Conservation (phyloP, 441 rosid species). For the Iberis amara region DNA sequence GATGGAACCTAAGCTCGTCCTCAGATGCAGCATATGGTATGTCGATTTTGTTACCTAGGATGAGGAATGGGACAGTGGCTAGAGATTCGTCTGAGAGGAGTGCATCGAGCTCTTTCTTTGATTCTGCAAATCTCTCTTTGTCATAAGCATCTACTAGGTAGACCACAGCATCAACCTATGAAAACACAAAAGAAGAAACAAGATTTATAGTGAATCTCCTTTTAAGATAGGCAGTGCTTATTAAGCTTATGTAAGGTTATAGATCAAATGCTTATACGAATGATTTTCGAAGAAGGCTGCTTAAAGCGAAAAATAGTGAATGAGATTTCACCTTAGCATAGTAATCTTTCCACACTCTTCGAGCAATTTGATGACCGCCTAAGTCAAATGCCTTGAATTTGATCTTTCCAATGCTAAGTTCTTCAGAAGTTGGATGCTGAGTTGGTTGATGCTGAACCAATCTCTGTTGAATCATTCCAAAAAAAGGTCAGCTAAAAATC, state of each 20-base stretch:
- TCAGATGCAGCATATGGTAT: slow-evolving; percentile 64
- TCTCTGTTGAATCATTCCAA: slow-evolving; percentile 45
- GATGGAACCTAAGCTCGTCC: slow-evolving; percentile 48
- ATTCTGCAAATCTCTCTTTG: slow-evolving; percentile 54
- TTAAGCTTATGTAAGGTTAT: not conserved
- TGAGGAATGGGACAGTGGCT: slow-evolving; percentile 46
- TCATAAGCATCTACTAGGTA: slow-evolving; percentile 60
- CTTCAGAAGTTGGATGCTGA: slow-evolving; percentile 87
- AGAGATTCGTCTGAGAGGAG: slow-evolving; percentile 55
- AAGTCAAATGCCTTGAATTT: slow-evolving; percentile 91
- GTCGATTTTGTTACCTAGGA: slow-evolving; percentile 66
- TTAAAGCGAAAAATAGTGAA: not conserved
- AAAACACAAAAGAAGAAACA: slow-evolving; percentile 14
- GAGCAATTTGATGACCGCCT: slow-evolving; percentile 95
- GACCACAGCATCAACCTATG: slow-evolving; percentile 57
- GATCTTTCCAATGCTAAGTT: slow-evolving; percentile 85
- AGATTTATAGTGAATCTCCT: not conserved
- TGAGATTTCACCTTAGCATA: slow-evolving; percentile 62
- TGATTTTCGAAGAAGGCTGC: not conserved
- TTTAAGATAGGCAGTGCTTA: too few species aligned
- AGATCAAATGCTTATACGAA: not conserved
- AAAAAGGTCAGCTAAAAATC: not conserved
- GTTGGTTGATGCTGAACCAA: slow-evolving; percentile 95
- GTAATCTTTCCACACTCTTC: slow-evolving; percentile 95
- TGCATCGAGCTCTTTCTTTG: slow-evolving; percentile 57